These are phyloP conservation scores for Westerdykella sp. DNA, from an alignment of 2,329 filamentous ascomycete species.

Conservation along the genomic window DNA sequence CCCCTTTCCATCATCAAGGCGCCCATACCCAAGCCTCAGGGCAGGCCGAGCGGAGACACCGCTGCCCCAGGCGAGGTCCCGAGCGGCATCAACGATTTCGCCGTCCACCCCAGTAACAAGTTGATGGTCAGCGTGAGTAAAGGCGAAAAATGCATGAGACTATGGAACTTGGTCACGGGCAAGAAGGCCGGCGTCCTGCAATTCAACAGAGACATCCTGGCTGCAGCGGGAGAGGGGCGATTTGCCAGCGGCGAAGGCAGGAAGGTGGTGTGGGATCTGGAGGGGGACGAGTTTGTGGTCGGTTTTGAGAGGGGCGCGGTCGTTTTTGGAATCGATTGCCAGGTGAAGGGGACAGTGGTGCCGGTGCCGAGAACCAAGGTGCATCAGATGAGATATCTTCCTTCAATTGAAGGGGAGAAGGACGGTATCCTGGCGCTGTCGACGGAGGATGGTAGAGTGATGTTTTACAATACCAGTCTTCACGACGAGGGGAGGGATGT, in stretches of 20 bases:
- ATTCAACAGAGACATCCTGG: conserved; percentile 67
- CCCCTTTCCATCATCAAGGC: conserved; percentile 82
- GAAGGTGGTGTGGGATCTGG: conserved; percentile 71
- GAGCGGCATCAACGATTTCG: conserved; percentile 89
- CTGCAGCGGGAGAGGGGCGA: conserved; percentile 68
- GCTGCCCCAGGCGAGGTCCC: conserved; percentile 74
- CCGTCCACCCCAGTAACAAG: conserved; percentile 93
- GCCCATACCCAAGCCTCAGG: conserved; percentile 72
- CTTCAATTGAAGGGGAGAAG: conserved; percentile 39
- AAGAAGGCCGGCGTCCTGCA: conserved; percentile 91
- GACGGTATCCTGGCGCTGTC: conserved; percentile 63
- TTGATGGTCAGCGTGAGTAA: conserved; percentile 89
- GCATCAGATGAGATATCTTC: conserved; percentile 71
- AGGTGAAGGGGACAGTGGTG: conserved; percentile 67
- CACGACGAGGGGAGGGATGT: background rate
- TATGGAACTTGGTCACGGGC: conserved; percentile 96
- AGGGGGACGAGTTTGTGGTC: conserved; percentile 78
- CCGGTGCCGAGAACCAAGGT: conserved; percentile 68
- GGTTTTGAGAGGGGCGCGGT: conserved; percentile 80
- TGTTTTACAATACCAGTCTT: conserved; percentile 68
- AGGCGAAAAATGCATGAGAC: conserved; percentile 81
- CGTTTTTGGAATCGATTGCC: conserved; percentile 83
- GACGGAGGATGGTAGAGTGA: conserved; percentile 81
- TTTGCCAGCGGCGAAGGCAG: conserved; percentile 76
- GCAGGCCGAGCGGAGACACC: conserved; percentile 83